Evolutionary conservation across 805 yeast species (phyloP), one percentile per base, ranked within the genome.

Genomic region (Debaryomyces prosopidis): DNA sequence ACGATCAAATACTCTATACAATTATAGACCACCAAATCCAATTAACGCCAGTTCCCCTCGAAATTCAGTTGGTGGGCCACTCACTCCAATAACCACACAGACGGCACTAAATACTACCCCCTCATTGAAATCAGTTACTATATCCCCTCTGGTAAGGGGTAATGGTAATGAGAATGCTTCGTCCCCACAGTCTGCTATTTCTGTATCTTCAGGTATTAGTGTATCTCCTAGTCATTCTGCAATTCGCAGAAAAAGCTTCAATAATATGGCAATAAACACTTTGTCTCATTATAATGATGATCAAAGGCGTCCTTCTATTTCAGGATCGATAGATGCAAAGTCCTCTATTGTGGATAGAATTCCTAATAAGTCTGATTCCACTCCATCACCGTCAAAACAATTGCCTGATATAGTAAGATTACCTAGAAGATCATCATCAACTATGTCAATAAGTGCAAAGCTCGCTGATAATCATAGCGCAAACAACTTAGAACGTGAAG

Each of bases 121-220:
- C 10, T 68, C 76, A 1, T 55, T 72, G 33, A 69, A 69, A 43
- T 63, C 72, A 4, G 58, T 72, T 5, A 66, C 73, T 3, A 68
- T 69, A 8, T 65, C 73, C 10, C 75, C 75, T 8, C 67, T 67
- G 42, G 50, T 58, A 0, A 49, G 67, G 39, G 42, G 43, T 26
- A 49, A 47, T 28, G 42, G 45, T 14, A 42, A 38, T 17, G 52
- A 44, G n/a, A 43, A 34, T 15, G 48, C 56, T 4, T 12, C 33
- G 3, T 59, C 63, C 8, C 62, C 62, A 12, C 55, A 49, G 27
- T 58, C 60, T 15, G 36, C 42, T 2, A 16, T 42, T 14, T 52
- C 60, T 4, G 45, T 40, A 6, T 19, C 39, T 10, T 45, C 54
- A 4, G 38, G 46, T n/a, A 33, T 33, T n/a, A 46, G 17, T 35